These are phyloP conservation scores for Plasmodium malariae DNA, from an alignment of 169 alveolate species.

Conservation along the genomic window DNA sequence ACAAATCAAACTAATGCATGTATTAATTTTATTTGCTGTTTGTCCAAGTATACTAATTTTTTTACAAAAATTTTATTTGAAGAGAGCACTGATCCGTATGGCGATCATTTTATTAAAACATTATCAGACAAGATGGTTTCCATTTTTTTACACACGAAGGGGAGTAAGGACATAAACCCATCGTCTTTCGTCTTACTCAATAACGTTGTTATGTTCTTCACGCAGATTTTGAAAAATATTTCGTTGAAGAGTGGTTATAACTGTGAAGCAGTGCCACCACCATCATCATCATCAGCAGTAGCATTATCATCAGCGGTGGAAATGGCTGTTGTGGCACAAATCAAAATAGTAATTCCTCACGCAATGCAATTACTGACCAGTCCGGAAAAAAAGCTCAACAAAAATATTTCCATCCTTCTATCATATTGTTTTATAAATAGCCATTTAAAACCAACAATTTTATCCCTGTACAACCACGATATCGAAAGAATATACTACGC, in stretches of 20 bases:
- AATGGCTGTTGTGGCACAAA: not conserved
- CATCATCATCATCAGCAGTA: too few relatives aligned
- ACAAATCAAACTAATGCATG: constrained; percentile 12
- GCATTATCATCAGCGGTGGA: too few relatives aligned
- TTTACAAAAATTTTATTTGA: not conserved
- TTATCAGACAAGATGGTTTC: not conserved
- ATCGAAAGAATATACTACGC: not conserved
- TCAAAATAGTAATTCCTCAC: constrained; percentile 20
- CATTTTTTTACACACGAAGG: not conserved
- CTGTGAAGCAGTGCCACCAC: not conserved
- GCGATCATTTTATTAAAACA: not conserved
- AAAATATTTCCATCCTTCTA: constrained; percentile 25
- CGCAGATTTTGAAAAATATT: constrained; percentile 18
- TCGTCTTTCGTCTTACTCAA: constrained; percentile 6
- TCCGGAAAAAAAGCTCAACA: not conserved
- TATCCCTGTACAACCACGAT: not conserved
- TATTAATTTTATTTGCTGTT: constrained; percentile 13
- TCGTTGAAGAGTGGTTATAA: not conserved
- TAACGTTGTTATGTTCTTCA: constrained; percentile 16
- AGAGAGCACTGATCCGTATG: not conserved
- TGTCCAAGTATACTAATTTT: constrained; percentile 42
- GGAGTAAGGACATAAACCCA: not conserved
- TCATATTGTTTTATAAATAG: constrained; percentile 33
- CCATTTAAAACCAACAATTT: constrained; percentile 11
- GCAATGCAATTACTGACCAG: not conserved